These are phyloP conservation scores for Amylostereum areolatum DNA, from an alignment of 1,284 basidiomycete genomes.

Conservation along the genomic window DNA sequence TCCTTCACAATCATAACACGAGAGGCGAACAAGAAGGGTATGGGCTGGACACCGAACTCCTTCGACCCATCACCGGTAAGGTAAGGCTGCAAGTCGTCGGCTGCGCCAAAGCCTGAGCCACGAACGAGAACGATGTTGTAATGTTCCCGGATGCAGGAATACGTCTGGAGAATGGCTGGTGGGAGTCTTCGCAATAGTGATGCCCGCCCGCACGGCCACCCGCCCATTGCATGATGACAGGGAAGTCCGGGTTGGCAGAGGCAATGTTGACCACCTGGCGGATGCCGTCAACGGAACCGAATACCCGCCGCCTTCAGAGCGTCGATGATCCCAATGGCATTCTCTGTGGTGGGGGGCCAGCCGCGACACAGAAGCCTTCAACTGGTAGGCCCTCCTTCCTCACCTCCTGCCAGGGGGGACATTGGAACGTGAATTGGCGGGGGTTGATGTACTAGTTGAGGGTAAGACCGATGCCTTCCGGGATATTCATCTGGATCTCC, in stretches of 20 bases:
- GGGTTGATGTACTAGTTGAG: no score
- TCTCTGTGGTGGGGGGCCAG: no score
- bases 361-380: no score
- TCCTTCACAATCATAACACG: constrained; percentile 99
- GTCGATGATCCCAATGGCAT: constrained; percentile 63
- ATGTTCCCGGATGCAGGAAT: constrained; percentile 85
- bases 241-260: constrained; percentile 90
- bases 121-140: constrained; percentile 87
- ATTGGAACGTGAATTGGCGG: no score
- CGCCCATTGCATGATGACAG: constrained; percentile 98
- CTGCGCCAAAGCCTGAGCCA: constrained; percentile 94
- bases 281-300: constrained; percentile 95
- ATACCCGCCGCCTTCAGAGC: constrained; percentile 85
- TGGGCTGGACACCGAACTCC: constrained; percentile 83
- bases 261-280: constrained; percentile 97
- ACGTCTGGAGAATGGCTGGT: constrained; percentile 94
- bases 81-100: constrained; percentile 96
- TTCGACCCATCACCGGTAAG: constrained; percentile 94
- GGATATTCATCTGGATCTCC: constrained; percentile 81
- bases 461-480: constrained; percentile 86
- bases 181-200: constrained; percentile 98
- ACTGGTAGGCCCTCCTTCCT: no score
- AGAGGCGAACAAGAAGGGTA: constrained; percentile 96
- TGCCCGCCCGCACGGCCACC: constrained; percentile 99
- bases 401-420: no score